These are phyloP conservation scores for Wickerhamiella qilinensis DNA, from an alignment of 805 yeast genomes.

Conservation along the genomic window DNA sequence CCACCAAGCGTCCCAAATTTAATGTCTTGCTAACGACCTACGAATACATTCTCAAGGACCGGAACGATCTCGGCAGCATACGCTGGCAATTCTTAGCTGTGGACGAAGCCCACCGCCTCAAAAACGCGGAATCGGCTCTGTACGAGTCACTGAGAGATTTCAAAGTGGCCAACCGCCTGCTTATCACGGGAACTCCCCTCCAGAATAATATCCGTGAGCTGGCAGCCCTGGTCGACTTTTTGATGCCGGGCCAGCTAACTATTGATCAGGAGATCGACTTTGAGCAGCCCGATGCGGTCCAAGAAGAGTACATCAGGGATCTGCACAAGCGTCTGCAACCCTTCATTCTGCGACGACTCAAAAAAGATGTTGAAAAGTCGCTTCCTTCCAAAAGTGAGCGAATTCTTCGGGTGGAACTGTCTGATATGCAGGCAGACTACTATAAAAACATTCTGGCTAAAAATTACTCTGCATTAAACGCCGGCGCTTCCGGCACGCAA, in stretches of 20 bases:
- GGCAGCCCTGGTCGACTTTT: constrained; percentile 84
- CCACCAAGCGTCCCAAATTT: constrained; percentile 59
- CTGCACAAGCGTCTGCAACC: constrained; percentile 79
- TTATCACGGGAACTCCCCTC: constrained; percentile 95
- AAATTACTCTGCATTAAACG: constrained; percentile 80
- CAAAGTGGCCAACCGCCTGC: constrained; percentile 64
- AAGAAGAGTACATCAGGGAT: constrained; percentile 75
- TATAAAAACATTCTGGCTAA: constrained; percentile 86
- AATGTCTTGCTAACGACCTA: constrained; percentile 88
- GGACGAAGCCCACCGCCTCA: constrained; percentile 95
- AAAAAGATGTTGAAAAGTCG: constrained; percentile 94
- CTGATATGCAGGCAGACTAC: constrained; percentile 89
- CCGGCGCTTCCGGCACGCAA: constrained; percentile 66
- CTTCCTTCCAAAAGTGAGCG: constrained; percentile 92
- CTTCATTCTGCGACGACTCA: constrained; percentile 78
- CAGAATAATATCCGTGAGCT: constrained; percentile 91
- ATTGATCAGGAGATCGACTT: constrained; percentile 94
- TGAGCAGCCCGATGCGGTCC: constrained; percentile 72
- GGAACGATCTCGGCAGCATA: constrained; percentile 59
- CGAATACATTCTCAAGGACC: constrained; percentile 87
- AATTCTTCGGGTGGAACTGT: constrained; percentile 82
- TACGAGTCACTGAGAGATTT: constrained; percentile 77
- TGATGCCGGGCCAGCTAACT: constrained; percentile 85
- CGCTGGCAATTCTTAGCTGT: constrained; percentile 96
- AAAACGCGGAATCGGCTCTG: constrained; percentile 82